These are phyloP conservation scores for Phylloporus arenicola DNA, from an alignment of 768 basidiomycete species.

Conservation along the genomic window DNA sequence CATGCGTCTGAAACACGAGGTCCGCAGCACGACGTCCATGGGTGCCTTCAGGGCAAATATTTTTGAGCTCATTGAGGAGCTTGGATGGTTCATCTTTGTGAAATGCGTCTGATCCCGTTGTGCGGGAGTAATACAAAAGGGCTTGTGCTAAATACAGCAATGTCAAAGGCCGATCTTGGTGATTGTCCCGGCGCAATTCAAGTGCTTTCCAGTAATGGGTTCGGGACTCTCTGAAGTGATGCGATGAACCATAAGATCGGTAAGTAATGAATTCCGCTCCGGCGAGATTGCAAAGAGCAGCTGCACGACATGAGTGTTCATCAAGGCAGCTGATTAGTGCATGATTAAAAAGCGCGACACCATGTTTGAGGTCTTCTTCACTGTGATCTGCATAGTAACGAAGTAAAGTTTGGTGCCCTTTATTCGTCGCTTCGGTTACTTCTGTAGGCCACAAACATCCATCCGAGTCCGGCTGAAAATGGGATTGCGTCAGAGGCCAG, in stretches of 20 bases:
- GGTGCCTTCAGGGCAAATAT: not conserved
- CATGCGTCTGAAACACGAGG: not conserved
- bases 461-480: too few species aligned
- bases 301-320: conserved; percentile 1
- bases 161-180: conserved; percentile 5
- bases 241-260: not conserved
- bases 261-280: conserved; percentile 2
- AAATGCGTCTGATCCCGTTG: not conserved
- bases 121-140: not conserved
- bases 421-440: not conserved
- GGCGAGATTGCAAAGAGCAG: conserved; percentile 11
- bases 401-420: not conserved
- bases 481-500: too few species aligned
- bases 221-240: not conserved
- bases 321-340: not conserved
- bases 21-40: not conserved
- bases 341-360: conserved; percentile 1
- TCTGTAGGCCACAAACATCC: not conserved
- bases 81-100: not conserved
- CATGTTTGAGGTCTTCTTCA: not conserved
- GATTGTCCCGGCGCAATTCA: not conserved
- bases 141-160: conserved; percentile 3
- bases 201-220: conserved; percentile 5
- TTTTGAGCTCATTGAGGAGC: not conserved
- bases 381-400: not conserved